These are phyloP conservation scores for Aspergillus homomorphus DNA, from an alignment of 495 filamentous ascomycete genomes.

Conservation along the genomic window DNA sequence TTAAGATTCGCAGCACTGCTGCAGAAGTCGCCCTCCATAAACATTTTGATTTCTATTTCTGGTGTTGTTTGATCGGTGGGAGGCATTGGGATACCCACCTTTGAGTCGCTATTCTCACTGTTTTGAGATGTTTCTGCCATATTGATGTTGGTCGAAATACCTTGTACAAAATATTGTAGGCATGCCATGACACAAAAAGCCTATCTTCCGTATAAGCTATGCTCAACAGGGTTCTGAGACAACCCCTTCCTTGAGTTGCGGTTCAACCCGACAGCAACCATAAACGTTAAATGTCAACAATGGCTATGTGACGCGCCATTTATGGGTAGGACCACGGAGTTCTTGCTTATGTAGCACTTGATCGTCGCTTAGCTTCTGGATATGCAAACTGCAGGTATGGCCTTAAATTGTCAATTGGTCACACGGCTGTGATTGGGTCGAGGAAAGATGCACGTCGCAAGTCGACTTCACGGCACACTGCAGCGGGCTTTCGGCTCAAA, in stretches of 20 bases:
- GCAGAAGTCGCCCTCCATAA: too few species aligned
- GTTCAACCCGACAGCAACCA: neutral
- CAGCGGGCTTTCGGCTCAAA: neutral
- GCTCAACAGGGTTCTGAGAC: neutral
- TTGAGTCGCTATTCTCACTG: neutral
- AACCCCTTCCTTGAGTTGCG: neutral
- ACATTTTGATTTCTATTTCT: neutral
- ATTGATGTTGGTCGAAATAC: neutral
- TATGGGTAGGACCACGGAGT: neutral
- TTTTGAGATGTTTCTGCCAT: neutral
- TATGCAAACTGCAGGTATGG: constrained; percentile 1
- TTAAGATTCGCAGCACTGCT: too few species aligned
- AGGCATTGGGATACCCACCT: neutral
- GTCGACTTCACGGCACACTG: constrained; percentile 2
- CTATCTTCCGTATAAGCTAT: neutral
- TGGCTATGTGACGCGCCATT: neutral
- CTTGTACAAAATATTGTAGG: neutral
- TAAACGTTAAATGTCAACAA: neutral
- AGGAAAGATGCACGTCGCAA: constrained; percentile 5
- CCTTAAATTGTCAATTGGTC: constrained; percentile 6
- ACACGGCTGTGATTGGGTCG: neutral
- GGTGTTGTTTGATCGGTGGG: neutral
- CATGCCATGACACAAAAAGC: neutral
- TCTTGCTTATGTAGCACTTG: neutral
- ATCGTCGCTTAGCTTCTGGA: neutral